Evolutionary conservation across 139 green algal species (phyloP), one percentile per base, ranked within the genome.

Genomic region (Chlamydomonas sphaeroides): DNA sequence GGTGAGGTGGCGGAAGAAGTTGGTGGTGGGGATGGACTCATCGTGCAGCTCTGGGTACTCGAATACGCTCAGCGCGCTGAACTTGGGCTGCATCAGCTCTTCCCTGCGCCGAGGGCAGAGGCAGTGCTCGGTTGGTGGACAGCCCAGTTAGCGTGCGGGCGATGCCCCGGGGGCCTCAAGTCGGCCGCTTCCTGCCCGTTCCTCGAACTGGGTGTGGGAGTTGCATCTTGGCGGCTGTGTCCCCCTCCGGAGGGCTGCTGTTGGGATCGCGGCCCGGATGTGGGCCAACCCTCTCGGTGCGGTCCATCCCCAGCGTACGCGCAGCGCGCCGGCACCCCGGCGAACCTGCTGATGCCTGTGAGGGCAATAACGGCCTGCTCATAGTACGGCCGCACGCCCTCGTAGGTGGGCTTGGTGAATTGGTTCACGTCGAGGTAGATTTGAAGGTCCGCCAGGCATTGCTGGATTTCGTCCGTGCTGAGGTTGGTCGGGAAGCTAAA

Each of bases 31-130:
- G 28, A 98, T 96, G 51, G 92, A 96, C 68, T 98, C 95, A 39
- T 98, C 95, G 81, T 99, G 95, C 59, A 99, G 92, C 90, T 99
- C 96, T 14, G 96, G 96, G 81, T 91, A 98, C 85, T 99, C 95
- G 48, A 98, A 89, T 2, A 84, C 90, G 45, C 95, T 94, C 41
- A 96, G 96, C 1, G 93, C 94, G 30, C 86, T 83, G 76, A 98
- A 97, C 28, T 96, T 87, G 15, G 96, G 96, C 87, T 97, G 93
- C 66, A 94, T 93, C 67, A 98, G 88, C 78, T 98, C 95, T 72
- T 98, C 96, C 67, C 95, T 96, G 84, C 2, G 18, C 7, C 45
- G 45, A 14, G 45, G 45, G n/a, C n/a, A n/a, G n/a, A n/a, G n/a
- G n/a, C n/a, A n/a, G n/a, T n/a, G n/a, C n/a, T n/a, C n/a, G n/a